Evolutionary conservation across 305 asterid species (phyloP).

Genomic region (Nicotiana rustica): DNA sequence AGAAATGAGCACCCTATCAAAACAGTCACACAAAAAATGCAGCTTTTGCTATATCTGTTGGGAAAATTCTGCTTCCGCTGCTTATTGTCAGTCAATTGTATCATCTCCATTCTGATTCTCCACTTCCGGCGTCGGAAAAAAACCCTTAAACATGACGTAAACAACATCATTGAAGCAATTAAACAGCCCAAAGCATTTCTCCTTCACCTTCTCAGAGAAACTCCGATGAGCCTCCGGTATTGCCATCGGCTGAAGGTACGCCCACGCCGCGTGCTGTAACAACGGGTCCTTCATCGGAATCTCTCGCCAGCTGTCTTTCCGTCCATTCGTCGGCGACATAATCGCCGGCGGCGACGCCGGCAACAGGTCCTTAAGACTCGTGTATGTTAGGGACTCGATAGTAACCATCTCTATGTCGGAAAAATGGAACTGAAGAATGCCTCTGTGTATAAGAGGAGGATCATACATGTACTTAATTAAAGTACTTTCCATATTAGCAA

Average conservation of each 20-base stretch:
- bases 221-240: conserved; percentile 44
- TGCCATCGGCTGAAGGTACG: conserved; percentile 72
- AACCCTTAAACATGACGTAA: conserved; percentile 39
- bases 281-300: conserved; percentile 73
- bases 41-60: conserved; percentile 30
- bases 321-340: not conserved
- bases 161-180: conserved; percentile 65
- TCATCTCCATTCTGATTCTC: conserved; percentile 4
- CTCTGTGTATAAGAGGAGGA: conserved; percentile 32
- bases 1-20: not conserved
- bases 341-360: conserved; percentile 31
- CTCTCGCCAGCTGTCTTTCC: conserved; percentile 52
- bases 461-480: conserved; percentile 39
- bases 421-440: not conserved
- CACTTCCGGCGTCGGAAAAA: conserved; percentile 22
- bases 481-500: conserved; percentile 49
- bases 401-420: conserved; percentile 63
- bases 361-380: conserved; percentile 49
- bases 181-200: conserved; percentile 46
- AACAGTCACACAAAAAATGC: conserved; percentile 52
- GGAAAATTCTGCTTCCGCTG: too few species aligned
- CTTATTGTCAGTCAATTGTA: conserved; percentile 37
- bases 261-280: conserved; percentile 82
- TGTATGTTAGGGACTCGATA: conserved; percentile 37
- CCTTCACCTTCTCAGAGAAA: conserved; percentile 45